These are phyloP conservation scores for Penicillium sp. DNA, from an alignment of 2,329 filamentous ascomycete species.

Conservation along the genomic window DNA sequence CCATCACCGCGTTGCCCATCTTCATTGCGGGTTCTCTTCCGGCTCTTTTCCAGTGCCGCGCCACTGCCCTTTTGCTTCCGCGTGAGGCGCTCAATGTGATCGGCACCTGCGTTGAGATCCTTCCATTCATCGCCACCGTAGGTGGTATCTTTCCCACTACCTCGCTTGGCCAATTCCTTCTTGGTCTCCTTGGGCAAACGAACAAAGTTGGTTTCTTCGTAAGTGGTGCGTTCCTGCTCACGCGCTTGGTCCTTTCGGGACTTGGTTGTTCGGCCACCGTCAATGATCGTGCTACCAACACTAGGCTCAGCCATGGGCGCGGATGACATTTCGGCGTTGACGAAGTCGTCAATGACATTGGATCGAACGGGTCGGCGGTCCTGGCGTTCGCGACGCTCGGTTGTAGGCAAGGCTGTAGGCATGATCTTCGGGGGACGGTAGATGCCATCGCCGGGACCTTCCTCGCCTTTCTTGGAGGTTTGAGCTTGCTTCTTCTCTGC, in stretches of 20 bases:
- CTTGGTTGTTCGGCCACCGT: constrained; percentile 77
- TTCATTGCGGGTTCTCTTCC: constrained; percentile 72
- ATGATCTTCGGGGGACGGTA: constrained; percentile 89
- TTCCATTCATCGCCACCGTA: constrained; percentile 96
- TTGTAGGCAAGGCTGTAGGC: constrained; percentile 76
- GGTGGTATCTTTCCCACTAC: constrained; percentile 50
- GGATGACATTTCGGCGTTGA: constrained; percentile 77
- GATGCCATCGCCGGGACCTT: constrained; percentile 61
- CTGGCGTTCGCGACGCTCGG: constrained; percentile 59
- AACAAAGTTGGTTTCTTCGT: constrained; percentile 91
- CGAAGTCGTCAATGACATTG: constrained; percentile 86
- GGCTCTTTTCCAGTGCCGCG: constrained; percentile 73
- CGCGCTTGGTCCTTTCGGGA: constrained; percentile 72
- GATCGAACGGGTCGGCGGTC: constrained; percentile 70
- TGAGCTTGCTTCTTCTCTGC: constrained; percentile 32
- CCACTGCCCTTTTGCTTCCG: constrained; percentile 63
- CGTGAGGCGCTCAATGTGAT: constrained; percentile 82
- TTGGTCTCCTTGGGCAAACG: constrained; percentile 84
- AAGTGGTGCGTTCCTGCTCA: constrained; percentile 77
- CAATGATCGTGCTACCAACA: constrained; percentile 85
- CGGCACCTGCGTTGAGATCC: constrained; percentile 78
- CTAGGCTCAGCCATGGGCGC: constrained; percentile 83
- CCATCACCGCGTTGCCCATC: constrained; percentile 70
- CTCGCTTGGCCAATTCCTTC: constrained; percentile 74
- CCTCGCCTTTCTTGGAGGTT: constrained; percentile 25